These are phyloP conservation scores for Aspergillus brunneoviolaceus DNA, from an alignment of 2,329 filamentous ascomycete species.

Conservation along the genomic window DNA sequence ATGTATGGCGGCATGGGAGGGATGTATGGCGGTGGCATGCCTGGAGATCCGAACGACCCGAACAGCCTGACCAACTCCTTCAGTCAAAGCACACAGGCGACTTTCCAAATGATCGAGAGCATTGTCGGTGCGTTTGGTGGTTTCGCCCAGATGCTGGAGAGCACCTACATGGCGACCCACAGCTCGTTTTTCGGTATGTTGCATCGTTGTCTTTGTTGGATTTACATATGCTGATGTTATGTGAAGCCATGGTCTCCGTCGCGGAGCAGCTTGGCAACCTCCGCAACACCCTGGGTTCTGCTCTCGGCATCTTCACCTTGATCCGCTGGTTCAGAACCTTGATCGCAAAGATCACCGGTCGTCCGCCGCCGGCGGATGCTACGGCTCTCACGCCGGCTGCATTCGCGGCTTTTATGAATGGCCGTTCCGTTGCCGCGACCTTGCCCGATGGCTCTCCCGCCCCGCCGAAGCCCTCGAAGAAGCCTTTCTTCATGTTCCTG, in stretches of 20 bases:
- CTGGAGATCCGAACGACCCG: slow-evolving; percentile 74
- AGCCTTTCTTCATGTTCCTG: slow-evolving; percentile 94
- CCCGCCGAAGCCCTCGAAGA: slow-evolving; percentile 76
- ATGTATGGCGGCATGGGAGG: slow-evolving; percentile 43
- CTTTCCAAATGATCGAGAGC: slow-evolving; percentile 97
- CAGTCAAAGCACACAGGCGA: slow-evolving; percentile 90
- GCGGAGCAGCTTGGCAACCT: slow-evolving; percentile 96
- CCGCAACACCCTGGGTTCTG: slow-evolving; percentile 86
- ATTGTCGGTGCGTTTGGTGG: slow-evolving; percentile 95
- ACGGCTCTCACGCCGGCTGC: slow-evolving; percentile 83
- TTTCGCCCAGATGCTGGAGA: slow-evolving; percentile 98
- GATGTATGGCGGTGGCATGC: slow-evolving; percentile 53
- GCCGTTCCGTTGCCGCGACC: slow-evolving; percentile 47
- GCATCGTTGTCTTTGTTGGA: not conserved
- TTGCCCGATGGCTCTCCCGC: slow-evolving; percentile 66
- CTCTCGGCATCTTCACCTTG: slow-evolving; percentile 91
- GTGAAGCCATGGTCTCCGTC: slow-evolving; percentile 85
- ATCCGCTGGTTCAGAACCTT: slow-evolving; percentile 93
- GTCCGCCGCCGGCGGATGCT: slow-evolving; percentile 83
- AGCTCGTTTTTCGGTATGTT: slow-evolving; percentile 92
- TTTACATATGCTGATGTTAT: slow-evolving; percentile 6
- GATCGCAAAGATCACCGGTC: slow-evolving; percentile 88
- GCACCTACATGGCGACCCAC: slow-evolving; percentile 99
- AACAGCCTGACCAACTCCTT: slow-evolving; percentile 95
- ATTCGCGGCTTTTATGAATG: slow-evolving; percentile 85